Evolutionary conservation across 2,329 filamentous ascomycete genomes (phyloP), one percentile per base, ranked within the genome.

Genomic region (Colletotrichum tamarilloi): DNA sequence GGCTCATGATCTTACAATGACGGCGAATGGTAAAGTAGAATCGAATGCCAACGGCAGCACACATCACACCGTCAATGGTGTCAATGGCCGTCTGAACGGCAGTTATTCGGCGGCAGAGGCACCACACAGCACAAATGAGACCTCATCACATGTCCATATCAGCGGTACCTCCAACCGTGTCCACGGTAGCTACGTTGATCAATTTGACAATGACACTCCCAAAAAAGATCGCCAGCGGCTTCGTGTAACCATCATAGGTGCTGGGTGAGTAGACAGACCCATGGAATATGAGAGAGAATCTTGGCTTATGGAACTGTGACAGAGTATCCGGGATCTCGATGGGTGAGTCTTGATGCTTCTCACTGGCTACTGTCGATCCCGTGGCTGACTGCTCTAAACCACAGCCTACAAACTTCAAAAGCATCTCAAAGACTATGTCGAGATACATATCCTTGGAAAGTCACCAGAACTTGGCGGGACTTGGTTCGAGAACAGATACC

Each of bases 391-490:
- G 2, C 19, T 22, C 11, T 28, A n/a, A 62, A 16, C 16, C 28
- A 28, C 9, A 77, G 76, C 74, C n/a, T 77, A 75, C 52, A 77
- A 77, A 42, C 58, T 77, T 5, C 65, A 70, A 11, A 72, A 67
- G 5, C 66, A 77, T 56, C 46, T 77, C n/a, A 66, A 58, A 26
- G 64, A 72, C 16, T 72, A 73, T 60, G 73, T 77, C 8, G 73
- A 77, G 22, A 77, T 77, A 46, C 64, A 76, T 4, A 74, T 86
- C 1, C 86, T 84, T 62, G 85, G 87, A 76, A 86, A 86, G 75
- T 85, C 86, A 64, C 26, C 77, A 1, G 83, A 85, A 53, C 78
- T 87, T 0, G 81, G 81, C 5, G 85, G 85, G 3, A 87, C 85
- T 5, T 87, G 85, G 85, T 83, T 77, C 52, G 85, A 86, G 72